These are phyloP conservation scores for Rhodotorula sphaerocarpa DNA, from an alignment of 768 basidiomycete species.

Conservation along the genomic window DNA sequence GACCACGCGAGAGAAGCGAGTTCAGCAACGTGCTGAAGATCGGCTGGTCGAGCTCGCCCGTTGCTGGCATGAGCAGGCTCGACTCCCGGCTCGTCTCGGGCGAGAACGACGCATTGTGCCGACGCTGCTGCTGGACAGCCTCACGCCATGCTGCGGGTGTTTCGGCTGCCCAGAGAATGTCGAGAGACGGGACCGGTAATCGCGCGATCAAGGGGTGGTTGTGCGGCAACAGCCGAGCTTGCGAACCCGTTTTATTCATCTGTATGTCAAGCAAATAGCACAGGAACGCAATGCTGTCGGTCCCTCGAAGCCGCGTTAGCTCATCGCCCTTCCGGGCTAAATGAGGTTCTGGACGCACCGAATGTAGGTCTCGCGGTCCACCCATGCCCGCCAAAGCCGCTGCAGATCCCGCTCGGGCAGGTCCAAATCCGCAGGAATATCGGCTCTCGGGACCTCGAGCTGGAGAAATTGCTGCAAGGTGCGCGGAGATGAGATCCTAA, in stretches of 20 bases:
- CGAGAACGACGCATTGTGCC: too few relatives aligned
- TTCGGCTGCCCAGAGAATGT: not conserved
- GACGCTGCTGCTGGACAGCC: not conserved
- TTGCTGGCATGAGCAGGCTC: too few relatives aligned
- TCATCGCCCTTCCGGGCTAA: not conserved
- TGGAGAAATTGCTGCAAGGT: not conserved
- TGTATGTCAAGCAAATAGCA: slow-evolving; percentile 6
- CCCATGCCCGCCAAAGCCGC: not conserved
- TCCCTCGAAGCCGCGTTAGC: not conserved
- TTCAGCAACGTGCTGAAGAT: not conserved
- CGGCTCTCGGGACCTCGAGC: not conserved
- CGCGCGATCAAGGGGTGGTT: not conserved
- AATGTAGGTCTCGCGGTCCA: not conserved
- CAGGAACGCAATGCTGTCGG: slow-evolving; percentile 3
- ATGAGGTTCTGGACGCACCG: not conserved
- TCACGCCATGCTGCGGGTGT: not conserved
- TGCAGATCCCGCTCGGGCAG: not conserved
- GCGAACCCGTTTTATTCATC: not conserved
- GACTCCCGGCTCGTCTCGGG: too few relatives aligned
- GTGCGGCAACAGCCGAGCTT: not conserved
- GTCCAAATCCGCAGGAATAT: not conserved
- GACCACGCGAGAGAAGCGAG: not conserved
- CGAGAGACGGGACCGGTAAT: not conserved
- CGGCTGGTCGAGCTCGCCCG: not conserved
- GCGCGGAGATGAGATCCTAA: not conserved